Base-by-base conservation (phyloP, 176 grass and related monocot genomes). In the Aegilops umbellulata region DNA sequence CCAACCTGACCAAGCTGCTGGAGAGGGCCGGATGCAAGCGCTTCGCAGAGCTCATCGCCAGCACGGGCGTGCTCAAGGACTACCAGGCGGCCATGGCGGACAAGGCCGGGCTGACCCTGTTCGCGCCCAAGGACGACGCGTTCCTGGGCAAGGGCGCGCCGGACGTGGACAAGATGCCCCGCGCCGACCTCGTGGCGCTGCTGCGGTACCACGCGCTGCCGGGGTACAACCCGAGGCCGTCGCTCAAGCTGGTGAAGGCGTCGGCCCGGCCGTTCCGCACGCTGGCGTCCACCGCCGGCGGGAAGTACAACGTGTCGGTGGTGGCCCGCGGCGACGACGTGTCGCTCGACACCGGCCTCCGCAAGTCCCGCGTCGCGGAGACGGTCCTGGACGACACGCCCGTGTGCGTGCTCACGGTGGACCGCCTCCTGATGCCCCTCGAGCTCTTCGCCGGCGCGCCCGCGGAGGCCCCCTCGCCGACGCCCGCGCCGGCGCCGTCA, bases 21-120 rank as follows among this genome's bases (percentile, higher is more conserved):
- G 94, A 98, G 78, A 92, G 89, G 41, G 96, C 96, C 62, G 96
- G 96, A 0, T 98, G 96, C 87, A 98, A 98, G 86, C 67, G 72
- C 11, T 98, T 98, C 78, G 92, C 96, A 14, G 69, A 82, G 6
- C 94, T 98, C 23, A 17, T 94, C 4, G 44, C 84, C 4, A 75
- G 65, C 24, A 77, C 96, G 38, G 93, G 96, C 20, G 94, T 98
- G 84, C 77, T 98, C 66, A 87, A 88, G 90, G 76, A 85, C 34
- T 95, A 92, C 86, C 88, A 95, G 87, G 61, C 62, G 1, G 93
- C 94, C 30, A 98, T 98, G 96, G 55, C 55, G 55, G 84, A 86
- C 20, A 88, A 86, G 30, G 55, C 55, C 19, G 96, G 96, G 19
- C 86, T 98, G 62, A 98, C 96, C 22, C 81, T 98, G 22, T 95